Percentiles rank a stretch among this genome's conserved stretches.
phyloP scores from a whole-genome alignment of 2,329 filamentous ascomycete genomes.

The Cucurbitaria berberidis region DNA sequence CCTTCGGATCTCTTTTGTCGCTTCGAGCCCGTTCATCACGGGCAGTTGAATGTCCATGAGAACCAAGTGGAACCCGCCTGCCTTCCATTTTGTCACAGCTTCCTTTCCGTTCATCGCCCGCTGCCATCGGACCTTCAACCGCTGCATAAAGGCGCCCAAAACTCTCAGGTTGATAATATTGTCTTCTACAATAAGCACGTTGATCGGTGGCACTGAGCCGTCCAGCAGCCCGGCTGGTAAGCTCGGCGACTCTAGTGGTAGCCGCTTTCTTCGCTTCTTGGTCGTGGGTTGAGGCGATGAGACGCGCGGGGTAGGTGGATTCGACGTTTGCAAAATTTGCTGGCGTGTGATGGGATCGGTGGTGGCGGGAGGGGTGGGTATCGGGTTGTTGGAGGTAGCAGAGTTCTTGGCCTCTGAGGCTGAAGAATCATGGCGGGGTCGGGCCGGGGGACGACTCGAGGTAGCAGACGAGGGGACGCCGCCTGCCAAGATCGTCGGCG shows the following conservation, averaged over 20 bases:
- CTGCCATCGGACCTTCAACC: constrained; percentile 93
- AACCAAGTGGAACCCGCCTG: constrained; percentile 92
- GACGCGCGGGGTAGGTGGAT: constrained; percentile 57
- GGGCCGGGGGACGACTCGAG: constrained; percentile 32
- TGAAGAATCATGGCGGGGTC: constrained; percentile 49
- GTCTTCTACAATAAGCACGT: constrained; percentile 96
- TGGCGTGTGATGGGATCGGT: constrained; percentile 51
- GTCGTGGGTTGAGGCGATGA: constrained; percentile 60
- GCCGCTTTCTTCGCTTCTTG: constrained; percentile 53
- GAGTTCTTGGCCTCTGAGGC: constrained; percentile 54
- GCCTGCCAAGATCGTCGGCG: constrained; percentile 69
- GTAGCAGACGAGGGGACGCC: constrained; percentile 51
- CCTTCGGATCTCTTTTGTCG: constrained; percentile 90
- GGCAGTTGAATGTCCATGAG: constrained; percentile 99
- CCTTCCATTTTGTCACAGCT: constrained; percentile 90
- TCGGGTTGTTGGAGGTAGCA: constrained; percentile 55
- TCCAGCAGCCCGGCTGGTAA: constrained; percentile 70
- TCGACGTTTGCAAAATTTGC: constrained; percentile 44
- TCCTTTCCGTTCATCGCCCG: constrained; percentile 96
- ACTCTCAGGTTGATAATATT: constrained; percentile 97
- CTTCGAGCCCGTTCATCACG: constrained; percentile 93
- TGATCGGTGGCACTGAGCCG: constrained; percentile 89
- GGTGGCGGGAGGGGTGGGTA: constrained; percentile 61
- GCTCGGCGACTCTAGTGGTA: constrained; percentile 40
- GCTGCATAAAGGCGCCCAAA: constrained; percentile 93